These are phyloP conservation scores for Paramecium bursaria DNA, from an alignment of 73 alveolate genomes.

Conservation along the genomic window DNA sequence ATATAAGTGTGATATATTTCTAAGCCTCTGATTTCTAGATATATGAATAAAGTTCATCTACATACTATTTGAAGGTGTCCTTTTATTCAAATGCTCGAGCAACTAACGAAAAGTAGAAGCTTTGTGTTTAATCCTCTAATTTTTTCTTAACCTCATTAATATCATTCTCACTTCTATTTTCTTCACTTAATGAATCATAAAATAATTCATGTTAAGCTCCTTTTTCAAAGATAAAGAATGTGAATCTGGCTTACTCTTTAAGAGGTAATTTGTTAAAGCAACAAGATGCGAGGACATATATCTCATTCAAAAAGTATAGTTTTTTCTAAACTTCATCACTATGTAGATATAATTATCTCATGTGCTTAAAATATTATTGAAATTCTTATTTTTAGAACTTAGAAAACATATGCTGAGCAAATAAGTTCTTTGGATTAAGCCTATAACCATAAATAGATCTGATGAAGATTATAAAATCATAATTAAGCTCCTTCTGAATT, in stretches of 20 bases:
- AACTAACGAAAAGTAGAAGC: slow-evolving; percentile 22
- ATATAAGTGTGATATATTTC: no score
- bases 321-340: slow-evolving; percentile 8
- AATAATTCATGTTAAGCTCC: slow-evolving; percentile 23
- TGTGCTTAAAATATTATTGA: not conserved
- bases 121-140: slow-evolving; percentile 22
- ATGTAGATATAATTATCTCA: not conserved
- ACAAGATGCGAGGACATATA: slow-evolving; percentile 19
- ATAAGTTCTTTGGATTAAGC: slow-evolving; percentile 11
- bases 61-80: not conserved
- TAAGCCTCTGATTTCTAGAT: no score
- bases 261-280: not conserved
- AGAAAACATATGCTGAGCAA: slow-evolving; percentile 2
- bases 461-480: not conserved
- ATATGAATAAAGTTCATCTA: not conserved
- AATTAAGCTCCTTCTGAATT: not conserved
- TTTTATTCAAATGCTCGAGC: not conserved
- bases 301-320: slow-evolving; percentile 50
- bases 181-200: slow-evolving; percentile 4
- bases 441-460: slow-evolving; percentile 56
- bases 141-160: slow-evolving; percentile 35
- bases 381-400: slow-evolving; percentile 2
- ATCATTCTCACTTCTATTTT: not conserved
- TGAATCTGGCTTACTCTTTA: not conserved
- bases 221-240: slow-evolving; percentile 12